Conservation (phyloP, 2,329 filamentous ascomycete species). For the Penicillium oxalicum region DNA sequence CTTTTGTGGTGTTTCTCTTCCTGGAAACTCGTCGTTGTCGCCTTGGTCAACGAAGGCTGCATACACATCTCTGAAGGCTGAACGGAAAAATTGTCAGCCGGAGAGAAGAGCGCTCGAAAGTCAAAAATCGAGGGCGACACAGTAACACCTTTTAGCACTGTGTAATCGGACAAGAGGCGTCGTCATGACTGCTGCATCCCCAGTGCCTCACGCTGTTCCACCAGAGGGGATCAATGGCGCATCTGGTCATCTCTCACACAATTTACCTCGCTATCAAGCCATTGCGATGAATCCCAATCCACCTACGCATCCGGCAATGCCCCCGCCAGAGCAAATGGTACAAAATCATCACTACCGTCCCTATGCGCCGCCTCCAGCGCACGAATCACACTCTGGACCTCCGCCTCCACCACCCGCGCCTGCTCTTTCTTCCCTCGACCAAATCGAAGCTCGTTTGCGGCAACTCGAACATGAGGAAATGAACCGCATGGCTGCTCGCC, state of each 20-base stretch:
- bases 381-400: slow-evolving; percentile 23
- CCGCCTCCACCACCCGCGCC: slow-evolving; percentile 20
- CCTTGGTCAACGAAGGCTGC: too few species aligned
- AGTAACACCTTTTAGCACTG: too few species aligned
- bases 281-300: slow-evolving; percentile 38
- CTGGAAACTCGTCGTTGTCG: too few species aligned
- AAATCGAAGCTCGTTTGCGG: slow-evolving; percentile 35
- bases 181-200: slow-evolving; percentile 34
- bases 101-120: too few species aligned
- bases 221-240: slow-evolving; percentile 29
- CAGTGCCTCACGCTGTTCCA: slow-evolving; percentile 29
- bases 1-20: too few species aligned
- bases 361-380: slow-evolving; percentile 27
- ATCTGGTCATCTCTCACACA: slow-evolving; percentile 26
- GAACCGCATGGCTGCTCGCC: slow-evolving; percentile 33
- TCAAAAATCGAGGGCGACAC: too few species aligned
- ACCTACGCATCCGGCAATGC: slow-evolving; percentile 26
- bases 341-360: slow-evolving; percentile 30
- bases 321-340: slow-evolving; percentile 29
- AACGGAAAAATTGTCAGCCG: too few species aligned
- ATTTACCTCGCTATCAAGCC: slow-evolving; percentile 35
- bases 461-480: slow-evolving; percentile 39
- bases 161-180: neutral
- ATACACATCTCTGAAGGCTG: too few species aligned
- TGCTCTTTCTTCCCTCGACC: slow-evolving; percentile 27